phyloP scores from a whole-genome alignment of 805 yeast genomes.

The Hanseniaspora thailandica region DNA sequence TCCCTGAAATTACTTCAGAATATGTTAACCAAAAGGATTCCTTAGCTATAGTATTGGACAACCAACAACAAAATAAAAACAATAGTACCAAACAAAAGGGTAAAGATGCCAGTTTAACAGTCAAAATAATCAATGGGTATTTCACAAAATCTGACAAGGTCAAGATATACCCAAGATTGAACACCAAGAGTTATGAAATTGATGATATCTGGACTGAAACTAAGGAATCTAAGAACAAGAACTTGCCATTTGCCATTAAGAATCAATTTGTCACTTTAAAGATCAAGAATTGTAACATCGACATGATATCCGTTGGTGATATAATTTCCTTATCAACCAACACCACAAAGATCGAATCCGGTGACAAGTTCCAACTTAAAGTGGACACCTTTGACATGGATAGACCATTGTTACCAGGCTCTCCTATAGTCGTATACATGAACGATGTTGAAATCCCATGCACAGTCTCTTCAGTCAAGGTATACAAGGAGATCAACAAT shows the following conservation, averaged over 20 bases:
- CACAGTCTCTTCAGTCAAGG: constrained; percentile 40
- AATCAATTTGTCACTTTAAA: constrained; percentile 46
- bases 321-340: constrained; percentile 30
- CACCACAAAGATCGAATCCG: neutral
- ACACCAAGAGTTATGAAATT: constrained; percentile 4
- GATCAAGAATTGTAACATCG: constrained; percentile 28
- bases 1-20: constrained; percentile 74
- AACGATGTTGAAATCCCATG: constrained; percentile 57
- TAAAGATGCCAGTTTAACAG: constrained; percentile 87
- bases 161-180: constrained; percentile 5
- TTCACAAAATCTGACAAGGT: constrained; percentile 41
- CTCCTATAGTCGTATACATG: constrained; percentile 65
- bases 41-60: constrained; percentile 83
- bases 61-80: constrained; percentile 25
- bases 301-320: constrained; percentile 53
- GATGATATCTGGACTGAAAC: constrained; percentile 13
- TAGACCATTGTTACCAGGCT: constrained; percentile 68
- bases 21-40: constrained; percentile 84
- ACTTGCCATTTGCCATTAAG: constrained; percentile 32
- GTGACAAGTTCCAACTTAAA: constrained; percentile 36
- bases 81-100: constrained; percentile 35
- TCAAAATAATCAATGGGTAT: constrained; percentile 62
- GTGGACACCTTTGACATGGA: constrained; percentile 52
- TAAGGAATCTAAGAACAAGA: constrained; percentile 8
- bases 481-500: constrained; percentile 49